phyloP scores from a whole-genome alignment of 2,329 filamentous ascomycete genomes.

The Hypoxylon sp. region DNA sequence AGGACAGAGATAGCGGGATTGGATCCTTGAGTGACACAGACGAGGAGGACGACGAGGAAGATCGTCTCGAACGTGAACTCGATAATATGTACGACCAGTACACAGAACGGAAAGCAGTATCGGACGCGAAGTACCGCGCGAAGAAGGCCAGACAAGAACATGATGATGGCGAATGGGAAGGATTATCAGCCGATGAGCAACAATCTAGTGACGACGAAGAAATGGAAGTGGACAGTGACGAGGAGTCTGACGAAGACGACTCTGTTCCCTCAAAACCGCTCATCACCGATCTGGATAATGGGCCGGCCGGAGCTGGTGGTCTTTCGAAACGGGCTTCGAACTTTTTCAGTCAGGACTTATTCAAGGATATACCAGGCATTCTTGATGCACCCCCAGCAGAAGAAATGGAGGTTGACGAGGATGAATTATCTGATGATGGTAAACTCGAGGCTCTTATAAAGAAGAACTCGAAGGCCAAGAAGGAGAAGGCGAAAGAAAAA shows the following conservation, averaged over 20 bases:
- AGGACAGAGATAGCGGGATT: conserved; percentile 70
- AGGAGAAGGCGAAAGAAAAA: conserved; percentile 44
- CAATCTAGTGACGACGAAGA: conserved; percentile 69
- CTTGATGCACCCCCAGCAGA: conserved; percentile 64
- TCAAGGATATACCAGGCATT: conserved; percentile 81
- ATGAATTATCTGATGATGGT: conserved; percentile 38
- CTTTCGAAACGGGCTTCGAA: conserved; percentile 87
- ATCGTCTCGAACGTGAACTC: conserved; percentile 84
- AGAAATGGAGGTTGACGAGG: conserved; percentile 47
- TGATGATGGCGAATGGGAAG: conserved; percentile 91
- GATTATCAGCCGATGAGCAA: conserved; percentile 78
- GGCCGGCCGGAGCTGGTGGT: conserved; percentile 62
- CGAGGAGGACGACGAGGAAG: conserved; percentile 81
- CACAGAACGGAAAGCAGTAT: conserved; percentile 79
- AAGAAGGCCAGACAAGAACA: conserved; percentile 88
- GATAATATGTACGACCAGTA: conserved; percentile 90
- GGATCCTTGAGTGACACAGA: conserved; percentile 67
- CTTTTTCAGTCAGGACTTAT: conserved; percentile 96
- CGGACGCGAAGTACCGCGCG: conserved; percentile 88
- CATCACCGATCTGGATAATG: conserved; percentile 71
- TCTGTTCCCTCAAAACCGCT: conserved; percentile 60
- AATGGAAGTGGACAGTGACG: conserved; percentile 70
- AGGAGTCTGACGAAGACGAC: conserved; percentile 70
- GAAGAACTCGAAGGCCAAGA: conserved; percentile 39
- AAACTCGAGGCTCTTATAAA: conserved; percentile 48